These are phyloP conservation scores for Thalassia testudinum DNA, from an alignment of 116 monocot genomes.

Conservation along the genomic window DNA sequence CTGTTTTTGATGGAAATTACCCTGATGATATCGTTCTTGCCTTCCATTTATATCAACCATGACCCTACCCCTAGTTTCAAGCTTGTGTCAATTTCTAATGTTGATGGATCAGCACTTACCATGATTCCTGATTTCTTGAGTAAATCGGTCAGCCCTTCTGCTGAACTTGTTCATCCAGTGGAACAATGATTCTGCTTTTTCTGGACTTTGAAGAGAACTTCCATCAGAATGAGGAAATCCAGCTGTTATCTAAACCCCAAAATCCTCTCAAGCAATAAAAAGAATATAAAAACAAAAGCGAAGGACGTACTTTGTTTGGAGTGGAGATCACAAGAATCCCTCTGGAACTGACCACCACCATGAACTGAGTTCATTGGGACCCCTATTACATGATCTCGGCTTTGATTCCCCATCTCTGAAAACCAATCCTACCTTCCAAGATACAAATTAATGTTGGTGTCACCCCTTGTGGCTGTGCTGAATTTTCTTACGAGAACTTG, in stretches of 20 bases:
- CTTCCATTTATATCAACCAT: too few species aligned
- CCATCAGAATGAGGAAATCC: neutral
- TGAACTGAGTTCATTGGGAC: conserved; percentile 12
- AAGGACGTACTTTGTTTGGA: conserved; percentile 21
- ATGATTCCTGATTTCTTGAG: conserved; percentile 27
- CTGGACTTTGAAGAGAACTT: conserved; percentile 6
- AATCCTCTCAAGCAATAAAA: neutral
- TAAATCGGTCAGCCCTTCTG: conserved; percentile 30
- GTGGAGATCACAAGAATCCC: neutral
- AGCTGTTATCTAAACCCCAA: too few species aligned
- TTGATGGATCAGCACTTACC: conserved; percentile 13
- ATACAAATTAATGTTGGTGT: neutral
- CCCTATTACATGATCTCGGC: conserved; percentile 19
- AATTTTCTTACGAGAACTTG: neutral
- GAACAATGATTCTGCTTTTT: conserved; percentile 13
- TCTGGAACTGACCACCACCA: too few species aligned
- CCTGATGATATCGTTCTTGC: too few species aligned
- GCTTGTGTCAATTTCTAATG: too few species aligned
- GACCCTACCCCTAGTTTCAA: neutral
- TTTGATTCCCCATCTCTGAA: conserved; percentile 21
- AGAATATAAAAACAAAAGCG: neutral
- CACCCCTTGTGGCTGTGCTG: neutral
- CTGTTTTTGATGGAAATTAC: too few species aligned
- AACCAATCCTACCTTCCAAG: neutral
- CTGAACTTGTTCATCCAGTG: conserved; percentile 37